Percentiles rank a stretch among this genome's conserved stretches.
These are phyloP conservation scores for Kodamaea laetipori DNA, from an alignment of 805 yeast genomes.

Conservation along the genomic window DNA sequence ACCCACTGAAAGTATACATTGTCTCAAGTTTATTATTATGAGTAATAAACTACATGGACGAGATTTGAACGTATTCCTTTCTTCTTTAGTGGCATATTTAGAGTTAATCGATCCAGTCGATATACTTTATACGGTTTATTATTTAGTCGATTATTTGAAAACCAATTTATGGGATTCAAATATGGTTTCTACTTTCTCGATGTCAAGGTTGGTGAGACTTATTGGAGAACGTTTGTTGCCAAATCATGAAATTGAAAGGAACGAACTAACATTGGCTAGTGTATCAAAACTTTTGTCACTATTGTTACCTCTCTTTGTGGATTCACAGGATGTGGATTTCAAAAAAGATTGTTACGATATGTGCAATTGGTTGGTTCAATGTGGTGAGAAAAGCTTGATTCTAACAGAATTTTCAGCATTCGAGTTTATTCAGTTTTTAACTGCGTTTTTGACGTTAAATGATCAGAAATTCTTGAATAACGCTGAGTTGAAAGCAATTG, in stretches of 20 bases:
- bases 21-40: conserved; percentile 1
- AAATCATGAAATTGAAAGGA: conserved; percentile 35
- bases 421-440: conserved; percentile 34
- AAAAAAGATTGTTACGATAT: conserved; percentile 51
- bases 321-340: conserved; percentile 22
- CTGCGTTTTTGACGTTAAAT: conserved; percentile 29
- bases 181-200: background rate
- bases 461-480: conserved; percentile 28
- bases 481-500: conserved; percentile 15
- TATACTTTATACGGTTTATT: conserved; percentile 1
- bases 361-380: conserved; percentile 43
- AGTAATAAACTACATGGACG: background rate
- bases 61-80: conserved; percentile 4
- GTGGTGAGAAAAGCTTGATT: conserved; percentile 44
- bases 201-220: conserved; percentile 21
- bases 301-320: conserved; percentile 31
- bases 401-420: conserved; percentile 36
- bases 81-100: conserved; percentile 2
- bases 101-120: conserved; percentile 1
- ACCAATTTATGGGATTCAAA: background rate
- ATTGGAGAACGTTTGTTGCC: conserved; percentile 36
- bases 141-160: background rate
- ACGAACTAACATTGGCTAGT: conserved; percentile 39
- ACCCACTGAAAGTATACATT: background rate
- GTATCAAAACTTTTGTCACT: conserved; percentile 32